Percentiles rank a stretch among this genome's conserved stretches.
phyloP scores from a whole-genome alignment of 768 basidiomycete genomes.

The Mycena latifolia region DNA sequence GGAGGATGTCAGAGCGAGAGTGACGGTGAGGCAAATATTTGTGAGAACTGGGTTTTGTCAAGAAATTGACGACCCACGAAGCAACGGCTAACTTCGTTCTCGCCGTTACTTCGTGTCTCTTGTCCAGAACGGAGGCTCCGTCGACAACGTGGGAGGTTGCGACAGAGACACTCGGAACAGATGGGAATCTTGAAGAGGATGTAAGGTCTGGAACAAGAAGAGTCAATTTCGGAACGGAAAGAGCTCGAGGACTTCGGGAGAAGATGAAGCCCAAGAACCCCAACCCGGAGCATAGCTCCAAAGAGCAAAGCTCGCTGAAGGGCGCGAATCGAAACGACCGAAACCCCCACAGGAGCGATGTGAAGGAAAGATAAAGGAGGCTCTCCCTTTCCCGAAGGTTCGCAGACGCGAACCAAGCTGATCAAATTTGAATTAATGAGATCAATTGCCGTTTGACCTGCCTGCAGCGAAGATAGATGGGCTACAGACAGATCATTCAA shows the following conservation, averaged over 20 bases:
- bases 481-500: too few relatives aligned
- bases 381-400: too few relatives aligned
- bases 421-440: too few relatives aligned
- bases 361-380: too few relatives aligned
- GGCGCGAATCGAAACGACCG: too few relatives aligned
- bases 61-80: background rate
- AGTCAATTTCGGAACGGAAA: background rate
- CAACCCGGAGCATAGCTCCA: too few relatives aligned
- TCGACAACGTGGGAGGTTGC: background rate
- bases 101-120: background rate
- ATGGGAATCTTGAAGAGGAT: slow-evolving; percentile 1
- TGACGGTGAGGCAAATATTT: background rate
- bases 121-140: background rate
- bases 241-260: slow-evolving; percentile 3
- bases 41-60: background rate
- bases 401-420: too few relatives aligned
- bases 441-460: too few relatives aligned
- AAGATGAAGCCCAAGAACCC: background rate
- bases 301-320: too few relatives aligned
- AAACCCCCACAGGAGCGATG: too few relatives aligned
- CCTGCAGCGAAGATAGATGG: too few relatives aligned
- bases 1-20: background rate
- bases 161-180: slow-evolving; percentile 1
- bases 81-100: background rate
- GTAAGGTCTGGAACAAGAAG: background rate